Evolutionary conservation across 805 yeast species (phyloP).

Genomic region (Candida ponderosae): DNA sequence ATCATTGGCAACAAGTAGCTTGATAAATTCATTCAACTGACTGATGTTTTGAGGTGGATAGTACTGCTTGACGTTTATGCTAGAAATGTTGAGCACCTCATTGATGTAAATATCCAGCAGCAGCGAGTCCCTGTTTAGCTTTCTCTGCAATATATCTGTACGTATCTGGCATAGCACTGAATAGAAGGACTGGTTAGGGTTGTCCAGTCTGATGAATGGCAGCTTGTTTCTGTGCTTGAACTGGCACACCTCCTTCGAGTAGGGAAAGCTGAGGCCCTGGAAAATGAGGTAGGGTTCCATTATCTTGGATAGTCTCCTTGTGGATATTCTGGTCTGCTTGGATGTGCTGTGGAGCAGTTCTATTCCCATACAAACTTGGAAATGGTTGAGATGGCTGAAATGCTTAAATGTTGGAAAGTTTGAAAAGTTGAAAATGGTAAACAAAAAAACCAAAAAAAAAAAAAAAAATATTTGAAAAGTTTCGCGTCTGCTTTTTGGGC

Average conservation of each 20-base stretch:
- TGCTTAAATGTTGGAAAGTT: too few species aligned
- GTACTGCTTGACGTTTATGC: slow-evolving; percentile 4
- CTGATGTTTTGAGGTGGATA: slow-evolving; percentile 18
- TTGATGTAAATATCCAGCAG: slow-evolving; percentile 13
- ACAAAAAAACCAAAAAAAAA: too few species aligned
- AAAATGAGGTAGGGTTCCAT: too few species aligned
- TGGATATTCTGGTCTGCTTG: not conserved
- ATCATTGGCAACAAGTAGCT: slow-evolving; percentile 3
- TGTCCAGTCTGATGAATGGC: slow-evolving; percentile 14
- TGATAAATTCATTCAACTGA: slow-evolving; percentile 10
- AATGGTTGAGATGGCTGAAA: too few species aligned
- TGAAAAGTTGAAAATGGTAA: too few species aligned
- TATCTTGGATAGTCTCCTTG: too few species aligned
- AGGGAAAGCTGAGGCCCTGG: slow-evolving; percentile 13
- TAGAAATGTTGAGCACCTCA: slow-evolving; percentile 8
- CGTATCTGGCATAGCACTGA: slow-evolving; percentile 13
- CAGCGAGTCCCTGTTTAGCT: slow-evolving; percentile 7
- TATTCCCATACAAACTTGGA: too few species aligned
- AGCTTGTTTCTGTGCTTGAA: slow-evolving; percentile 6
- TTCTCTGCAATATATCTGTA: slow-evolving; percentile 9
- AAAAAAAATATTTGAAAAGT: too few species aligned
- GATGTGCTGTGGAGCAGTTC: not conserved
- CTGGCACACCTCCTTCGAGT: slow-evolving; percentile 12
- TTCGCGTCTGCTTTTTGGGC: too few species aligned
- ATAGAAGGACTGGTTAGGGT: slow-evolving; percentile 14